phyloP scores from a whole-genome alignment of 116 monocot species.

The Iris pallida region DNA sequence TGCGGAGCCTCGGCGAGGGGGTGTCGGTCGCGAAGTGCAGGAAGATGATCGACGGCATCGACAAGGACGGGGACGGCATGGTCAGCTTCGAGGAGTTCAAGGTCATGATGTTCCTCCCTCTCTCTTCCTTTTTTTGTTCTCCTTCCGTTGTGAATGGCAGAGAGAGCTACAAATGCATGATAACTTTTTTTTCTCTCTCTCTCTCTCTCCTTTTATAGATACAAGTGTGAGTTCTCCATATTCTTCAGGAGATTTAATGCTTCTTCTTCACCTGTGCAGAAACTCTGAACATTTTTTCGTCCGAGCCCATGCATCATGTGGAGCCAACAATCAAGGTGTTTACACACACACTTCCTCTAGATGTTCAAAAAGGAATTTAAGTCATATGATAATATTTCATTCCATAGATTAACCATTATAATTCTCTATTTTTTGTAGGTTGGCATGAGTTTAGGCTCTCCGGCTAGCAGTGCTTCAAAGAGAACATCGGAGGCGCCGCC shows the following conservation, averaged over 20 bases:
- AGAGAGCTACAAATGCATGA: constrained; percentile 15
- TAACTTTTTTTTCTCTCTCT: not conserved
- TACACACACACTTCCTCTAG: not conserved
- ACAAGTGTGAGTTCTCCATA: not conserved
- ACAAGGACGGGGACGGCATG: too few relatives aligned
- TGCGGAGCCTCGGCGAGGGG: too few relatives aligned
- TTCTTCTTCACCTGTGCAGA: constrained; percentile 84
- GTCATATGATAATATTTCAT: not conserved
- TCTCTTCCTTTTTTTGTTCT: not conserved
- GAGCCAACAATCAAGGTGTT: constrained; percentile 56
- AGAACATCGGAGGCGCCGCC: constrained; percentile 47
- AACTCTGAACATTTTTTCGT: constrained; percentile 92
- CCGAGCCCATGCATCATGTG: constrained; percentile 88
- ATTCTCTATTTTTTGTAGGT: constrained; percentile 18
- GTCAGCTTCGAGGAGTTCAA: too few relatives aligned
- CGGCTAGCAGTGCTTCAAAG: constrained; percentile 39
- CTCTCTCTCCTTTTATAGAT: not conserved
- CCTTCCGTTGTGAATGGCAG: constrained; percentile 1
- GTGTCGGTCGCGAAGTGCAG: too few relatives aligned
- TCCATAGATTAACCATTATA: not conserved
- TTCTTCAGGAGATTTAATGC: constrained; percentile 44
- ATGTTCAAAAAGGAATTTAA: too few relatives aligned
- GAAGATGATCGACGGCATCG: too few relatives aligned
- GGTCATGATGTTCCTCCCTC: not conserved
- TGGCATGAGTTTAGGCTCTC: constrained; percentile 38